Percentiles rank a stretch among this genome's conserved stretches.
Conservation (phyloP, 192 early-diverging fungal species). For the Lobosporangium transversale region DNA sequence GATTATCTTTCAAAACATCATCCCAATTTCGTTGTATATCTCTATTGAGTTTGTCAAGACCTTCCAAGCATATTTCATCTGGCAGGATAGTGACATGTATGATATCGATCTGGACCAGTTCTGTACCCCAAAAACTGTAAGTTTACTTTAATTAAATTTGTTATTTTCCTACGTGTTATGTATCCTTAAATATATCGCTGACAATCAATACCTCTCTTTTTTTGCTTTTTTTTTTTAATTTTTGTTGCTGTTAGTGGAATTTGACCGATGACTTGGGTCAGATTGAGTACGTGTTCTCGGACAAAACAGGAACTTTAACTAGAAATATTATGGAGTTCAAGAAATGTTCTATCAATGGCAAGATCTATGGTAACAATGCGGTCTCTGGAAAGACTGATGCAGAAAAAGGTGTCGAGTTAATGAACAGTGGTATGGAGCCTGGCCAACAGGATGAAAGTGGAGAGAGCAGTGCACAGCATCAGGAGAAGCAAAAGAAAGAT, state of each 20-base stretch:
- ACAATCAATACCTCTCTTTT: background rate
- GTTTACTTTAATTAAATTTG: slow-evolving; percentile 19
- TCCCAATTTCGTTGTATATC: slow-evolving; percentile 96
- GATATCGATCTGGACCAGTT: slow-evolving; percentile 66
- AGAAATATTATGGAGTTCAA: slow-evolving; percentile 98
- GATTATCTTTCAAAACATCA: slow-evolving; percentile 96
- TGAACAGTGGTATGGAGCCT: slow-evolving; percentile 59
- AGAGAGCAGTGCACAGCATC: slow-evolving; percentile 22
- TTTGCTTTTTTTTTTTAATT: background rate
- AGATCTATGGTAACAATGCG: slow-evolving; percentile 83
- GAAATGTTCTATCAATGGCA: slow-evolving; percentile 89
- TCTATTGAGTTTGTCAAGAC: slow-evolving; percentile 94
- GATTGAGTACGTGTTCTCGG: slow-evolving; percentile 96
- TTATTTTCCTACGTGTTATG: background rate
- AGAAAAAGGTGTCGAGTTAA: slow-evolving; percentile 63
- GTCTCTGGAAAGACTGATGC: slow-evolving; percentile 76
- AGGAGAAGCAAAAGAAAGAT: slow-evolving; percentile 36
- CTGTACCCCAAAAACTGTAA: slow-evolving; percentile 74
- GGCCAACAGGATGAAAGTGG: slow-evolving; percentile 19
- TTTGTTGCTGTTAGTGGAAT: slow-evolving; percentile 75
- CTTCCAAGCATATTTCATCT: slow-evolving; percentile 91
- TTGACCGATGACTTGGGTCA: slow-evolving; percentile 96
- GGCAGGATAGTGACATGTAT: slow-evolving; percentile 90
- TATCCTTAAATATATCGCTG: background rate
- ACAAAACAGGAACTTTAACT: slow-evolving; percentile 97